Base-by-base conservation (phyloP, 306 rosid species). In the Hylodesmum podocarpum region DNA sequence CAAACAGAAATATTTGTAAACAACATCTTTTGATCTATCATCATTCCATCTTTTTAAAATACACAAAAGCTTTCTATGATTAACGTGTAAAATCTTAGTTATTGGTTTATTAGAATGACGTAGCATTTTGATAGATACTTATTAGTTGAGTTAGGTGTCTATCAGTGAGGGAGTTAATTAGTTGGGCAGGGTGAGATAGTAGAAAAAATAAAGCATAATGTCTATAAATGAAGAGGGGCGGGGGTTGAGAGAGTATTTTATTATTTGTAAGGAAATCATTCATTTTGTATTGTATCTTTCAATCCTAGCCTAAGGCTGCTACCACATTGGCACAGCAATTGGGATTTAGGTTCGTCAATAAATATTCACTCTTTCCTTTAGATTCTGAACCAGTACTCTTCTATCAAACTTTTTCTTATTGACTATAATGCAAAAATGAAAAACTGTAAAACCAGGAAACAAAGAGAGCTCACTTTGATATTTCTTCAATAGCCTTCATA, bases 401-500 rank as follows among this genome's bases (percentile, higher is more conserved):
- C 31, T 9, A 21, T 11, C 31, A 53, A 29, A 50, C 12, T 29
- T 40, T 40, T 33, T 40, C 51, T 33, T 50, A 68, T 29, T 43
- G n/a, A 34, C 39, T 59, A 34, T 33, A 78, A 65, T 57, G 71
- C 50, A 19, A 75, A 61, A 69, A 65, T n/a, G 31, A 61, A 29
- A 68, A 57, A 13, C 15, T 12, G 19, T 15, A 61, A 68, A 69
- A 40, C 68, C 15, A 50, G 57, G 40, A 4, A 27, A 79, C 81
- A 73, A 61, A 65, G 87, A 77, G 49, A 68, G 43, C 14, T 78
- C 74, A 92, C 99, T 77, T 95, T 69, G 97, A 80, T 80, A 92
- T 89, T 80, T 95, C 97, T 86, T 92, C 97, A 66, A 90, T 83
- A 49, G 92, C 94, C 87, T 88, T 95, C 84, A 88, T 40, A 84